A percentile compares a stretch with the other conserved stretches of the same genome.
Conservation (phyloP, 208 protist species). For the Tritrichomonas musculus region DNA sequence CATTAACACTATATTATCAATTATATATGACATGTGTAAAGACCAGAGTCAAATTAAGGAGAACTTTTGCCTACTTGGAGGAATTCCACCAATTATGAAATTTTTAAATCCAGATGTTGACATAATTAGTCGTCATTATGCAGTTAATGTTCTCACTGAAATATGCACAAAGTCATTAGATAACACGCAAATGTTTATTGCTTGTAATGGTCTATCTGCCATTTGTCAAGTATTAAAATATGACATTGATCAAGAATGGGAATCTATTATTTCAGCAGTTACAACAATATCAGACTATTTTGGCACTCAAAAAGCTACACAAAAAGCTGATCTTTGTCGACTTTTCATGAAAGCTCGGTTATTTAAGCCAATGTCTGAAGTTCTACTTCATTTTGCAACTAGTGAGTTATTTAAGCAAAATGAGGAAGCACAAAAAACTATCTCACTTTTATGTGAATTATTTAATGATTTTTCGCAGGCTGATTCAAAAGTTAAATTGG, state of each 20-base stretch:
- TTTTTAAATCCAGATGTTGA: background rate
- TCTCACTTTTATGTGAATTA: background rate
- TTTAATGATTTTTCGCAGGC: background rate
- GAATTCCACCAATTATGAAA: slow-evolving; percentile 4
- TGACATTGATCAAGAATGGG: background rate
- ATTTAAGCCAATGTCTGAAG: background rate
- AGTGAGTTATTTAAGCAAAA: too few relatives aligned
- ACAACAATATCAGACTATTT: background rate
- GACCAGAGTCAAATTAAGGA: background rate
- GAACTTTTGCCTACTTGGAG: slow-evolving; percentile 16
- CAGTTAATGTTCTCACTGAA: background rate
- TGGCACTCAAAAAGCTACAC: background rate
- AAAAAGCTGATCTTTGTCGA: background rate
- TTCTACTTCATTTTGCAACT: background rate
- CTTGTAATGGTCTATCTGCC: background rate
- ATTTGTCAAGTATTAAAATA: background rate
- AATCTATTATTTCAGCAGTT: background rate
- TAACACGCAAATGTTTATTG: slow-evolving; percentile 27
- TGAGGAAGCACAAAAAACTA: background rate
- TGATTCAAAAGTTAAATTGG: slow-evolving; percentile 18
- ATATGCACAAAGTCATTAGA: background rate
- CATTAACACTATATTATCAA: background rate
- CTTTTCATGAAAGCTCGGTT: background rate
- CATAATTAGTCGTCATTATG: background rate
- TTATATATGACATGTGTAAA: background rate